A percentile compares a stretch with the other conserved stretches of the same genome.
Conservation (phyloP, 495 filamentous ascomycete genomes). For the Neurospora sp. region DNA sequence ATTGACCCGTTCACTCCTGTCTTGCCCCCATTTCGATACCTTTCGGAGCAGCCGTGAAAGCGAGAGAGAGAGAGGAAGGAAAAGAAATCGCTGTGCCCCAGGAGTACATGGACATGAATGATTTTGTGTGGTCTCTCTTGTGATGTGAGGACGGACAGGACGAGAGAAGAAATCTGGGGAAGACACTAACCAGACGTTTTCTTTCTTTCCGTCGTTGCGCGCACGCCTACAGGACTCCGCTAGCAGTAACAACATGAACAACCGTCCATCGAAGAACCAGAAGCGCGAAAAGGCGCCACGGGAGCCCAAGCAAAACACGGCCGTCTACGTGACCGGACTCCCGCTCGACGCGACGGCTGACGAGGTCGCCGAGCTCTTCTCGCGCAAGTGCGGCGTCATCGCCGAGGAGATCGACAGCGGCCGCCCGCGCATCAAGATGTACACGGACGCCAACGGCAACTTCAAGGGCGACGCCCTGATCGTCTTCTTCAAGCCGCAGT, state of each 20-base stretch:
- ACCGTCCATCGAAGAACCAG: constrained; percentile 15
- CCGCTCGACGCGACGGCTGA: constrained; percentile 66
- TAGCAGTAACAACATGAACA: constrained; percentile 12
- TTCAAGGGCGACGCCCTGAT: constrained; percentile 92
- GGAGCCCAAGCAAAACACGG: constrained; percentile 66
- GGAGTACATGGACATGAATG: not conserved
- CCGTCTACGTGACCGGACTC: constrained; percentile 80
- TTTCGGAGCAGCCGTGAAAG: not conserved
- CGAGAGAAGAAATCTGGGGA: constrained; percentile 3
- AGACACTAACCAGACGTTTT: constrained; percentile 20
- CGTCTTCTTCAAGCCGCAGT: constrained; percentile 89
- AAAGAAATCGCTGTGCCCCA: not conserved
- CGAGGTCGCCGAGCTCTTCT: constrained; percentile 77
- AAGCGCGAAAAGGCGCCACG: constrained; percentile 21
- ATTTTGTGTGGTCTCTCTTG: not conserved
- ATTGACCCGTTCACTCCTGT: not conserved
- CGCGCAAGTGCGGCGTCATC: constrained; percentile 79
- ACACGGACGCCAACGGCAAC: constrained; percentile 66
- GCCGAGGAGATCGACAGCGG: constrained; percentile 86
- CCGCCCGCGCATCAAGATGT: constrained; percentile 84
- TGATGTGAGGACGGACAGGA: not conserved
- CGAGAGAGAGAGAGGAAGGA: not conserved
- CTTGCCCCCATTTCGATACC: not conserved
- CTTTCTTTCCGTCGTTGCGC: constrained; percentile 8
- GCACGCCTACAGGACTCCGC: constrained; percentile 16